Evolutionary conservation across 306 rosid genomes (phyloP).

Genomic region (Cicer pinnatifidum): DNA sequence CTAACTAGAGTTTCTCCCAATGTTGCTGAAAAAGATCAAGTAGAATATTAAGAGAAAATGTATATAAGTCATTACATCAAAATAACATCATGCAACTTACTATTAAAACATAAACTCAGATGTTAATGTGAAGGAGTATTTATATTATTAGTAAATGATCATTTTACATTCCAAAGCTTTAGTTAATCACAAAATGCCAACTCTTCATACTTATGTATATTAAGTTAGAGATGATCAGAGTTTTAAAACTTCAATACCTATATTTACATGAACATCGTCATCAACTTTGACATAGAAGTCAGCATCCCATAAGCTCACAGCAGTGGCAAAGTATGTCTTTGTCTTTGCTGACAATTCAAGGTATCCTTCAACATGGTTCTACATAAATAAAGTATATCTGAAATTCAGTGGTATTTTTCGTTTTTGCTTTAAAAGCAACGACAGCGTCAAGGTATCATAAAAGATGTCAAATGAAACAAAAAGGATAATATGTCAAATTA

Average conservation of each 20-base stretch:
- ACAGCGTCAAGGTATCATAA: conserved; percentile 13
- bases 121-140: conserved; percentile 28
- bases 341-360: conserved; percentile 98
- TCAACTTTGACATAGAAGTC: conserved; percentile 97
- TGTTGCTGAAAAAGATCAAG: conserved; percentile 68
- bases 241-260: conserved; percentile 58
- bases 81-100: background rate
- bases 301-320: conserved; percentile 92
- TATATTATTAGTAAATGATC: background rate
- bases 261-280: conserved; percentile 96
- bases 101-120: conserved; percentile 15
- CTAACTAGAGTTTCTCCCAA: conserved; percentile 91
- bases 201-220: conserved; percentile 14
- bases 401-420: conserved; percentile 16
- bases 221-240: conserved; percentile 7
- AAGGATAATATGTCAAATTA: conserved; percentile 42
- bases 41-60: conserved; percentile 18
- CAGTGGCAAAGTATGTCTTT: conserved; percentile 84
- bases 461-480: conserved; percentile 7
- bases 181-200: conserved; percentile 10
- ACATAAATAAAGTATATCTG: conserved; percentile 35
- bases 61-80: background rate
- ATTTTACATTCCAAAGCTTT: conserved; percentile 20
- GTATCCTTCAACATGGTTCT: conserved; percentile 99
- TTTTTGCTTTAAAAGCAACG: conserved; percentile 13